phyloP scores from a whole-genome alignment of 331 rosid genomes.

The Erythrophleum ivorense region DNA sequence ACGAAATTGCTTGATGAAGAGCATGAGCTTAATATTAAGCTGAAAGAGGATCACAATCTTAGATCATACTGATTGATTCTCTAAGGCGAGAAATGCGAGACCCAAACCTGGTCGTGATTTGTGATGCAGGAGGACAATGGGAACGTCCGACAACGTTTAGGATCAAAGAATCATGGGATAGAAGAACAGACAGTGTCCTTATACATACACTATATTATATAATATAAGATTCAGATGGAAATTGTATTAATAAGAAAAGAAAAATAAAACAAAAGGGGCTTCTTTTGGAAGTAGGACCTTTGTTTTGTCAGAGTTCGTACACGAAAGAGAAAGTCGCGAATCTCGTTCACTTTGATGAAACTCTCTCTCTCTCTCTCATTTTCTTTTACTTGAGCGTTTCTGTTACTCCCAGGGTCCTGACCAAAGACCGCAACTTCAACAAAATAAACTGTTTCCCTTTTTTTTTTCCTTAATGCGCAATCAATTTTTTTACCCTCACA shows the following conservation, averaged over 20 bases:
- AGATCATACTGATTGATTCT: neutral
- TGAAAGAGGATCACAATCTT: slow-evolving; percentile 7
- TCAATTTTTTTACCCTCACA: neutral
- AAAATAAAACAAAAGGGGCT: slow-evolving; percentile 1
- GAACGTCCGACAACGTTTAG: neutral
- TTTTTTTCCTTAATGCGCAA: too few species aligned
- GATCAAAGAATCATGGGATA: slow-evolving; percentile 24
- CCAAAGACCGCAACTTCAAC: neutral
- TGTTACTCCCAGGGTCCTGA: slow-evolving; percentile 4
- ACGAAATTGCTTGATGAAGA: slow-evolving; percentile 22
- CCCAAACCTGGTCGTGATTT: slow-evolving; percentile 43
- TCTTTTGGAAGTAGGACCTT: neutral
- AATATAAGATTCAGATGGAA: neutral
- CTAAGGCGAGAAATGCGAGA: slow-evolving; percentile 3
- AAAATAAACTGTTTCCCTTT: neutral
- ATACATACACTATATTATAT: neutral
- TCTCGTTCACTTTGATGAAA: neutral
- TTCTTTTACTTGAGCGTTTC: neutral
- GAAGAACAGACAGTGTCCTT: neutral
- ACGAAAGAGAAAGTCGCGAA: neutral
- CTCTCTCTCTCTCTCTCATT: neutral
- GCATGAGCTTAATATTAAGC: slow-evolving; percentile 19
- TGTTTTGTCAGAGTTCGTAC: slow-evolving; percentile 1
- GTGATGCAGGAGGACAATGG: slow-evolving; percentile 31
- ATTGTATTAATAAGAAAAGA: neutral